Evolutionary conservation across 1,284 basidiomycete species (phyloP), one percentile per base, ranked within the genome.

Genomic region (Amylostereum areolatum): DNA sequence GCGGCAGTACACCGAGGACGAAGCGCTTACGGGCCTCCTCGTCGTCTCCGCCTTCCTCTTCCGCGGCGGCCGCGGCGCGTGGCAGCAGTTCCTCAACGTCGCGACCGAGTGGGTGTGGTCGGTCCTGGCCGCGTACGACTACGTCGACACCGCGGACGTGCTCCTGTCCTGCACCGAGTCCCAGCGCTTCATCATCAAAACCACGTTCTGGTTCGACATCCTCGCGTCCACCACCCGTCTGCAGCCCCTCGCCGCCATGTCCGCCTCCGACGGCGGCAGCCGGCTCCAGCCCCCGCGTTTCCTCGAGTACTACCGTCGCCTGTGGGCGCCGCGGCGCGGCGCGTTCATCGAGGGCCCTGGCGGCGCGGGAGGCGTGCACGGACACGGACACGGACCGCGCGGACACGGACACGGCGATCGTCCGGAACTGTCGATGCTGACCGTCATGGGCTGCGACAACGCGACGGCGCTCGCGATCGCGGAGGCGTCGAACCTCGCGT

Each of bases 401-500:
- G 52, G 34, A 12, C n/a, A 27, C 41, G n/a, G 47, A 35, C 25
- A 55, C 64, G 37, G 41, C 12, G 30, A 24, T 11, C n/a, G n/a
- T 7, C 61, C 69, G 50, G 60, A 73, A 64, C 63, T 82, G 45
- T 73, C 80, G 28, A 90, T 90, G 87, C 73, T 89, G 64, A 72
- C 75, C 37, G 77, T 87, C 7, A 91, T 91, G 88, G 89, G 89
- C n/a, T 89, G 87, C 70, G 85, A 88, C 58, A 87, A 87, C 66
- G 67, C 70, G 52, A 78, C 88, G 56, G 80, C 90, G 41, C 85
- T 86, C 69, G 88, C 85, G 9, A 72, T 91, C 40, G 84, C 88
- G 4, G 81, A 89, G 67, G 83, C 80, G 12, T 79, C 81, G 6
- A 69, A 68, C n/a, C 74, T 92, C 9, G 74, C 81, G 32, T 63